phyloP scores from a whole-genome alignment of 2,329 filamentous ascomycete species.

The Fusarium setosum region DNA sequence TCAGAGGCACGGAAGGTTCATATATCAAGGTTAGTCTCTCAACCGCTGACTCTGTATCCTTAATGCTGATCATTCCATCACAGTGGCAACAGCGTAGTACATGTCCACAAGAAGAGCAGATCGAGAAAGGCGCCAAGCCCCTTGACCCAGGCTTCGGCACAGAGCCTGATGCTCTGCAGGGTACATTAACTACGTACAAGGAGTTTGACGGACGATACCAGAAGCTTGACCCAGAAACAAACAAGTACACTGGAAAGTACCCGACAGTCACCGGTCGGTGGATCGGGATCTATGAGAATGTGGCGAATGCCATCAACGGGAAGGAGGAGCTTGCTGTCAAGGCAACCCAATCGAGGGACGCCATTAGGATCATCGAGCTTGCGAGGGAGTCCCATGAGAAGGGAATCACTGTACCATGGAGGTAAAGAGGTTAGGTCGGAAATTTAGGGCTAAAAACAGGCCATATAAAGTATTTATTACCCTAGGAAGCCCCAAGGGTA shows the following conservation, averaged over 20 bases:
- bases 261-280: conserved; percentile 54
- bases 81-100: conserved; percentile 61
- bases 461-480: too few species aligned
- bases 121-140: conserved; percentile 18
- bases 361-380: conserved; percentile 50
- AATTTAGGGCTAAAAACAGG: too few species aligned
- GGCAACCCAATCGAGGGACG: conserved; percentile 52
- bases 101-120: conserved; percentile 46
- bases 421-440: neutral
- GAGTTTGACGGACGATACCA: conserved; percentile 49
- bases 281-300: conserved; percentile 54
- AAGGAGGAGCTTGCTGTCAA: conserved; percentile 52
- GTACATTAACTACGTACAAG: conserved; percentile 49
- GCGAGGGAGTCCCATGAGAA: conserved; percentile 53
- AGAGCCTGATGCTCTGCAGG: conserved; percentile 33
- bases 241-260: conserved; percentile 50
- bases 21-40: conserved; percentile 23
- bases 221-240: conserved; percentile 42
- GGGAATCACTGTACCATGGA: conserved; percentile 46
- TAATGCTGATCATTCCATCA: conserved; percentile 45
- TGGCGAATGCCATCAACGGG: conserved; percentile 50
- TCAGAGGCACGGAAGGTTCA: conserved; percentile 37
- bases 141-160: conserved; percentile 30
- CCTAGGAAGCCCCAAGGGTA: too few species aligned
- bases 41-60: neutral